Evolutionary conservation across 352 stramenopile genomes (phyloP).

Genomic region (Globisporangium spinosum): DNA sequence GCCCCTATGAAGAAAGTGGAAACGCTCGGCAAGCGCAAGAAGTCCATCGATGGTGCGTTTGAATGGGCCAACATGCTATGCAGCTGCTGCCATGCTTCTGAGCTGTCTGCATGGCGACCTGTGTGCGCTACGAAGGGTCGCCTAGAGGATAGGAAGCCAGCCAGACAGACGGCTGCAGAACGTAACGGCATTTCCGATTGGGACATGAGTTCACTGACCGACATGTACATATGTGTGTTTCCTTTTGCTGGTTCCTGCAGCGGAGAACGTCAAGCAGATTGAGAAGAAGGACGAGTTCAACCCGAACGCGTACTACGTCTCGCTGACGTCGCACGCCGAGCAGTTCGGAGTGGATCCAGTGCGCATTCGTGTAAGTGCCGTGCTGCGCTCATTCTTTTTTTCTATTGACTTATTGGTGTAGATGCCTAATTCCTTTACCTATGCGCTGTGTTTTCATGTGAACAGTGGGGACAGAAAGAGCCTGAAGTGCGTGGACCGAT

Average conservation of each 20-base stretch:
- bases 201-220: background rate
- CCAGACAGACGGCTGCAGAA: background rate
- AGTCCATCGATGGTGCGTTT: constrained; percentile 74
- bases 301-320: constrained; percentile 86
- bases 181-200: background rate
- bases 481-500: constrained; percentile 90
- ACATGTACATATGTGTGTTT: background rate
- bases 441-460: constrained; percentile 3
- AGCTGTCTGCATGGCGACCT: background rate
- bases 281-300: constrained; percentile 85
- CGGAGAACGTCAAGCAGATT: constrained; percentile 78
- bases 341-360: constrained; percentile 86
- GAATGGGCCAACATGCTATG: background rate
- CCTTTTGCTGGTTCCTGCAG: constrained; percentile 21
- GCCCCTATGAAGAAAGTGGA: constrained; percentile 71
- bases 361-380: constrained; percentile 61
- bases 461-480: constrained; percentile 91
- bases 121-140: background rate
- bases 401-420: background rate
- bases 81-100: constrained; percentile 1
- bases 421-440: background rate
- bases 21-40: constrained; percentile 87
- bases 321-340: constrained; percentile 82
- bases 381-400: background rate
- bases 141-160: background rate